phyloP scores from a whole-genome alignment of 306 rosid species.

The Cicer arietinum region DNA sequence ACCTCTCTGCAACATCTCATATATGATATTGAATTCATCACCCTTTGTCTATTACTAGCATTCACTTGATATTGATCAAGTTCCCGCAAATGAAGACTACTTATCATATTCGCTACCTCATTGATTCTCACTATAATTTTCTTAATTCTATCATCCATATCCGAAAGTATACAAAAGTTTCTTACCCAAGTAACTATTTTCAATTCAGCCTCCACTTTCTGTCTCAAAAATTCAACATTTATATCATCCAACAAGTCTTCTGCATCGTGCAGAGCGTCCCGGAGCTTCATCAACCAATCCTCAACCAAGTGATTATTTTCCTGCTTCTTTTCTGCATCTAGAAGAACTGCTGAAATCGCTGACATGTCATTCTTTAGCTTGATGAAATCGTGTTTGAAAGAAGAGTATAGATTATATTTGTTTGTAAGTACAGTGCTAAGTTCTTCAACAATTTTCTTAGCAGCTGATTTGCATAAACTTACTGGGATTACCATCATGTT shows the following conservation, averaged over 20 bases:
- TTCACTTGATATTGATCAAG: not conserved
- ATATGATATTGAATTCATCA: not conserved
- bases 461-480: slow-evolving; percentile 12
- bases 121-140: slow-evolving; percentile 23
- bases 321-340: slow-evolving; percentile 41
- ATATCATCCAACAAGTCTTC: slow-evolving; percentile 47
- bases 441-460: not conserved
- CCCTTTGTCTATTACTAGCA: not conserved
- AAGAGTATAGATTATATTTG: slow-evolving; percentile 1
- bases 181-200: slow-evolving; percentile 12
- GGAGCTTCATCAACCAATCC: slow-evolving; percentile 43
- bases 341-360: slow-evolving; percentile 30
- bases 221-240: slow-evolving; percentile 30
- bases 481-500: slow-evolving; percentile 7
- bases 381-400: slow-evolving; percentile 26
- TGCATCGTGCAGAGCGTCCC: slow-evolving; percentile 33
- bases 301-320: slow-evolving; percentile 15
- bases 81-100: slow-evolving; percentile 12
- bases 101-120: slow-evolving; percentile 12
- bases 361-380: slow-evolving; percentile 2
- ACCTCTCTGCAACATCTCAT: not conserved
- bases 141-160: slow-evolving; percentile 35
- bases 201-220: slow-evolving; percentile 14
- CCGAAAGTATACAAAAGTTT: slow-evolving; percentile 25
- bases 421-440: slow-evolving; percentile 11